Base-by-base conservation (phyloP, 2,329 filamentous ascomycete species). In the Curvularia eragrostidis region DNA sequence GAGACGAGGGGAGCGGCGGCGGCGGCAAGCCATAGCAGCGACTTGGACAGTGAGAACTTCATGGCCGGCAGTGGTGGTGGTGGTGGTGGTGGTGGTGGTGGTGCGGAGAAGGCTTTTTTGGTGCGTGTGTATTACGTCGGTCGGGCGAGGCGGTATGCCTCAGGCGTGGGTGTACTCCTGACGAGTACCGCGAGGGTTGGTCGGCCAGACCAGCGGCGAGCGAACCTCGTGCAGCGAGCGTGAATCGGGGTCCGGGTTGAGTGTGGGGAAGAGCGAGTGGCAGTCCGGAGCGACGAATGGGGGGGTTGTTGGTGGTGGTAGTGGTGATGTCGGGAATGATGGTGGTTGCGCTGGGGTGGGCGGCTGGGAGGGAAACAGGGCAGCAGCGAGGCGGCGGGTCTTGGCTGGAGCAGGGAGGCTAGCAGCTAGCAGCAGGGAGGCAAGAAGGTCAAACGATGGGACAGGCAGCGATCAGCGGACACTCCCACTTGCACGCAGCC, bases 1-100 rank as follows among this genome's bases (percentile, higher is more conserved):
- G 85, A 80, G 55, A 81, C 83, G 58, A 85, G 78, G 50, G 85
- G 74, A 51, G 78, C 70, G 47, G 77, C 69, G 48, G 70, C 69
- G 54, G 74, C 74, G 42, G 72, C 69, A 57, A 78, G 70, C 61
- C 73, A 69, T 50, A 72, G 61, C 60, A 76, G 62, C 64, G 74
- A 69, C 54, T 62, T 68, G 54, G 69, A 70, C 36, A 71, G 60
- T 58, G 75, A 75, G 49, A 69, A 66, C 42, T 71, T 67, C 77
- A 78, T 77, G 62, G 23, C 68, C 68, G 63, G 63, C 38, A 60
- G 52, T 58, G 42, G 57, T 55, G 49, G 28, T 52, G 24, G 57
- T 7, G 38, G 18, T 23, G 42, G 42, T 2, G 42, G 3, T n/a
- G 24, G 28, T 56, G 48, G 23, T 43, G n/a, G n/a, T n/a, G n/a